These are phyloP conservation scores for Micromonas pusilla DNA, from an alignment of 139 green algal species.

Conservation along the genomic window DNA sequence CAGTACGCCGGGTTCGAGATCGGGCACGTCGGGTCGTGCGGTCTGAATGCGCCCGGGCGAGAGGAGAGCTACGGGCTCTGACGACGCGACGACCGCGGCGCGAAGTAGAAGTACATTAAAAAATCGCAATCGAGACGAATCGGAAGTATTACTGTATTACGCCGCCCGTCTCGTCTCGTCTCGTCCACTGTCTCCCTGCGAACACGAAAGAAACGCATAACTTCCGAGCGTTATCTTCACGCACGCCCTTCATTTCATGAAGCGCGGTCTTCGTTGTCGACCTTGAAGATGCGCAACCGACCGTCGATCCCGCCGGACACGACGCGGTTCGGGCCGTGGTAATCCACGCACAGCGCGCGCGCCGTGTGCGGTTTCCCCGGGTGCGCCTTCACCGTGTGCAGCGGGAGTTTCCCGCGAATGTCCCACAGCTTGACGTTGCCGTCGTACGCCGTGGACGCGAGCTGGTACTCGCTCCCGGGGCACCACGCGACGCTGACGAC, in stretches of 20 bases:
- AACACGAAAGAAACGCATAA: not conserved
- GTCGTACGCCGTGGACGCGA: slow-evolving; percentile 53
- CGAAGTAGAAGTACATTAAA: slow-evolving; percentile 3
- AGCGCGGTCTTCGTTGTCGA: no score
- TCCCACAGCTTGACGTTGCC: slow-evolving; percentile 57
- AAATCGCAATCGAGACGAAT: not conserved
- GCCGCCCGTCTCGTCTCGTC: no score
- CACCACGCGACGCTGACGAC: slow-evolving; percentile 60
- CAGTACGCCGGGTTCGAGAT: slow-evolving; percentile 18
- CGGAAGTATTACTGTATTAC: not conserved
- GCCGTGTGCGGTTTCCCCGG: slow-evolving; percentile 41
- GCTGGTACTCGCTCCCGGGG: slow-evolving; percentile 49
- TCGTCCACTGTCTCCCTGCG: not conserved
- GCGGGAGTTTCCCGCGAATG: slow-evolving; percentile 41
- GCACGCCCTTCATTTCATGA: no score
- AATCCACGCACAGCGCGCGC: slow-evolving; percentile 37
- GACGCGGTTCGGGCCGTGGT: not conserved
- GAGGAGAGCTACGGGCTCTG: not conserved
- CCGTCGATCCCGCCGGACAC: slow-evolving; percentile 16
- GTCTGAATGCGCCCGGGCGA: not conserved
- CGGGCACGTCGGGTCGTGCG: slow-evolving; percentile 12
- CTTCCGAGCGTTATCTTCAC: no score
- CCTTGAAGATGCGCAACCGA: not conserved
- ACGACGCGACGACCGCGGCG: no score
- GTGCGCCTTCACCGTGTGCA: slow-evolving; percentile 53